phyloP scores from a whole-genome alignment of 2,329 filamentous ascomycete species.

The Colletotrichum ledebouriae region DNA sequence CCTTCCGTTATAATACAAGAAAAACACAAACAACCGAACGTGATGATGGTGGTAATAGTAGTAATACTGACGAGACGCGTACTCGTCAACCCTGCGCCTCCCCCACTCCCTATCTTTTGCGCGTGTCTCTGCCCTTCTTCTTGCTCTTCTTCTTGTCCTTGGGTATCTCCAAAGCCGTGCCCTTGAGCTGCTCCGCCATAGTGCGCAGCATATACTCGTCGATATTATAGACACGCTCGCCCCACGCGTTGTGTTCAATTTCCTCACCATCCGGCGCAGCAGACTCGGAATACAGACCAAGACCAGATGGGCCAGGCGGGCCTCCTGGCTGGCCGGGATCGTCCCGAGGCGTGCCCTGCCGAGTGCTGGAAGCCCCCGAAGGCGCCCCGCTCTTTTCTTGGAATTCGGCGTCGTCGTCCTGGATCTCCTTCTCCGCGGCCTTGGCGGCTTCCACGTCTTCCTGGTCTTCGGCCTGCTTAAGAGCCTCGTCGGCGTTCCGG shows the following conservation, averaged over 20 bases:
- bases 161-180: constrained; percentile 72
- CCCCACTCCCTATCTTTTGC: constrained; percentile 57
- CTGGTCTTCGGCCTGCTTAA: constrained; percentile 91
- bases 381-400: constrained; percentile 69
- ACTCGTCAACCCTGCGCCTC: neutral
- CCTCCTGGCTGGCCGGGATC: constrained; percentile 50
- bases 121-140: constrained; percentile 69
- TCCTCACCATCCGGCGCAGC: constrained; percentile 55
- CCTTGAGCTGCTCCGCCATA: constrained; percentile 73
- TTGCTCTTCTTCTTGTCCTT: constrained; percentile 75
- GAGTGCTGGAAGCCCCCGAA: constrained; percentile 64
- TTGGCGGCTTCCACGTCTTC: constrained; percentile 93
- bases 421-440: constrained; percentile 88
- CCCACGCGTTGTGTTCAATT: constrained; percentile 71
- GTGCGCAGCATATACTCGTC: constrained; percentile 82
- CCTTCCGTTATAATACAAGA: constrained; percentile 27
- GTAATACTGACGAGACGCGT: neutral
- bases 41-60: constrained; percentile 5
- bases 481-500: constrained; percentile 74
- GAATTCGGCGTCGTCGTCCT: constrained; percentile 88
- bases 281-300: constrained; percentile 56
- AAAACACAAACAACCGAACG: constrained; percentile 3
- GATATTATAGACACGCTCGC: constrained; percentile 69
- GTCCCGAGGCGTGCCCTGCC: constrained; percentile 65
- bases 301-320: constrained; percentile 49